Evolutionary conservation across 176 grass and related monocot genomes (phyloP).

Genomic region (Pharus latifolius): DNA sequence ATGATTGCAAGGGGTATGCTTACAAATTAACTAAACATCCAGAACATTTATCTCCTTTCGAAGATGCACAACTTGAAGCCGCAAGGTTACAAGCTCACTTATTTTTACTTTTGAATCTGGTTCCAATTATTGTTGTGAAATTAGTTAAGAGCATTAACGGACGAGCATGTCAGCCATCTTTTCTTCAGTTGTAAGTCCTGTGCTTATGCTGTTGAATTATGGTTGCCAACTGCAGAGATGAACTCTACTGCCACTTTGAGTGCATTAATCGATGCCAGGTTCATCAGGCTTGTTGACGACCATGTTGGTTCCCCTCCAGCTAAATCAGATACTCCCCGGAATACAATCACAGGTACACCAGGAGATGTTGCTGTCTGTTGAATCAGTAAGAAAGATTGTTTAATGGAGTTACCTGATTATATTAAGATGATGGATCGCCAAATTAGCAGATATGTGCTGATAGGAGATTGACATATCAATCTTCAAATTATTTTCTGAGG

Average conservation of each 20-base stretch:
- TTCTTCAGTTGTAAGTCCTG: conserved; percentile 11
- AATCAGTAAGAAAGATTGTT: neutral
- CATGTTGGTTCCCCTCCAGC: conserved; percentile 58
- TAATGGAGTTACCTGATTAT: neutral
- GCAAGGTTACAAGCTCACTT: neutral
- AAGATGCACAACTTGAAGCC: neutral
- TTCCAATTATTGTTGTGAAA: neutral
- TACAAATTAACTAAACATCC: neutral
- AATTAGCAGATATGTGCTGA: neutral
- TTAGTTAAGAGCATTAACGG: neutral
- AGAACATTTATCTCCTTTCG: neutral
- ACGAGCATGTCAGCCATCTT: neutral
- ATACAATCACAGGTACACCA: conserved; percentile 69
- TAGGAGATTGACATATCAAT: no score
- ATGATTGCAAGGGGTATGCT: neutral
- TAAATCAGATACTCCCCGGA: conserved; percentile 78
- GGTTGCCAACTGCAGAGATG: conserved; percentile 46
- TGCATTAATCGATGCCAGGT: conserved; percentile 73
- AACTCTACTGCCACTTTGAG: conserved; percentile 67
- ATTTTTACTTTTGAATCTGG: neutral
- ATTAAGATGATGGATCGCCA: neutral
- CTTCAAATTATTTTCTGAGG: no score
- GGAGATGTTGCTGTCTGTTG: conserved; percentile 55
- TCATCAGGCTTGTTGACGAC: conserved; percentile 70
- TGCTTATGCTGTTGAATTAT: neutral